Conservation (phyloP, 768 basidiomycete species). For the Serendipita sp. region DNA sequence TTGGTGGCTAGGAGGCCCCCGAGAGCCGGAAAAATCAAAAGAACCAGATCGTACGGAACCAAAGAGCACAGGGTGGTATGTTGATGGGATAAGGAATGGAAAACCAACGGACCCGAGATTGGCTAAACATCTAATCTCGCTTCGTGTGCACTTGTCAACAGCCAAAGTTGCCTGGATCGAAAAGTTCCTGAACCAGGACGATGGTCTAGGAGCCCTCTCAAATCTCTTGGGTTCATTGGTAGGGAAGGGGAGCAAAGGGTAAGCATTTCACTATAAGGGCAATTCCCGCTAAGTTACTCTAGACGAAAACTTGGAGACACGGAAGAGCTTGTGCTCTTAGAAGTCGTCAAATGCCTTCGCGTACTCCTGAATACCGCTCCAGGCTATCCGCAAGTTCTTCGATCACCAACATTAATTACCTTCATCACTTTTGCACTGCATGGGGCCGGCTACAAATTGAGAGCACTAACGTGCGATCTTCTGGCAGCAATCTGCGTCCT, state of each 20-base stretch:
- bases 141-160: slow-evolving; percentile 77
- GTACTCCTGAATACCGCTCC: slow-evolving; percentile 75
- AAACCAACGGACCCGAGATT: slow-evolving; percentile 45
- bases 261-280: slow-evolving; percentile 10
- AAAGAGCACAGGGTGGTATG: slow-evolving; percentile 45
- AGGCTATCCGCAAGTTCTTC: slow-evolving; percentile 55
- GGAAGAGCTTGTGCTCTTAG: slow-evolving; percentile 52
- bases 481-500: slow-evolving; percentile 74
- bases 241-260: slow-evolving; percentile 50
- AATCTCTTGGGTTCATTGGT: slow-evolving; percentile 43
- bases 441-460: slow-evolving; percentile 48
- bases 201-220: slow-evolving; percentile 52
- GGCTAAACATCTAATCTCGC: slow-evolving; percentile 59
- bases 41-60: slow-evolving; percentile 23
- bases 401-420: slow-evolving; percentile 47
- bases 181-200: slow-evolving; percentile 50
- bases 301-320: slow-evolving; percentile 34
- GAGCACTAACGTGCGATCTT: slow-evolving; percentile 56
- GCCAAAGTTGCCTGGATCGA: slow-evolving; percentile 64
- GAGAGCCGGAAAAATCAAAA: slow-evolving; percentile 16
- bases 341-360: slow-evolving; percentile 64
- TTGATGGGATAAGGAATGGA: slow-evolving; percentile 39
- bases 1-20: slow-evolving; percentile 42
- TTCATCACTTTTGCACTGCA: slow-evolving; percentile 61
- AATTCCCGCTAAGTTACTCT: neutral